Percentiles rank a stretch among this genome's conserved stretches.
phyloP scores from a whole-genome alignment of 495 filamentous ascomycete genomes.

The Aspergillus homomorphus region DNA sequence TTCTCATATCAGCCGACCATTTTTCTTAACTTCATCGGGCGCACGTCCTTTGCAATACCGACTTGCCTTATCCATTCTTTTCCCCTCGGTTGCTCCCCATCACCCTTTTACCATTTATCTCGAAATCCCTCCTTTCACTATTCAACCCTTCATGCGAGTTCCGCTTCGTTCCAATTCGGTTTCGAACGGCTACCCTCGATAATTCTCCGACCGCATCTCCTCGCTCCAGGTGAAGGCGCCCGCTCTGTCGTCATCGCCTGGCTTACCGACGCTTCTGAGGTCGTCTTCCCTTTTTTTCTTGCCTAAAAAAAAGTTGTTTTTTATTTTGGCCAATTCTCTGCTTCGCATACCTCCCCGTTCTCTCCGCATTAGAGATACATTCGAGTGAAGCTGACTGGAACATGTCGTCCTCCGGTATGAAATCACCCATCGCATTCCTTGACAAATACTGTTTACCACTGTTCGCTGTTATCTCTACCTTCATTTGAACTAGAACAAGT shows the following conservation, averaged over 20 bases:
- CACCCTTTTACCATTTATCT: not conserved
- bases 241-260: not conserved
- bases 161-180: not conserved
- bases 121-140: not conserved
- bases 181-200: conserved; percentile 4
- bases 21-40: conserved; percentile 1
- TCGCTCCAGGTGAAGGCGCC: not conserved
- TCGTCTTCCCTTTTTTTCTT: too few species aligned
- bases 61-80: conserved; percentile 1
- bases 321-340: not conserved
- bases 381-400: not conserved
- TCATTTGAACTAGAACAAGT: not conserved
- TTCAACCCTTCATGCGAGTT: not conserved
- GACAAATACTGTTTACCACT: not conserved
- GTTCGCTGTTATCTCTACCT: not conserved
- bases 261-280: not conserved
- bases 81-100: not conserved
- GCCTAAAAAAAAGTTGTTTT: too few species aligned
- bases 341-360: not conserved
- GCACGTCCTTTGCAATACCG: not conserved
- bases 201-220: conserved; percentile 9
- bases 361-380: not conserved
- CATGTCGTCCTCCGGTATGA: conserved; percentile 9
- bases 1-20: conserved; percentile 1
- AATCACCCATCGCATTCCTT: not conserved